Percentiles rank a stretch among this genome's conserved stretches.
Conservation (phyloP, 2,329 filamentous ascomycete species). For the Monosporascus sp. region DNA sequence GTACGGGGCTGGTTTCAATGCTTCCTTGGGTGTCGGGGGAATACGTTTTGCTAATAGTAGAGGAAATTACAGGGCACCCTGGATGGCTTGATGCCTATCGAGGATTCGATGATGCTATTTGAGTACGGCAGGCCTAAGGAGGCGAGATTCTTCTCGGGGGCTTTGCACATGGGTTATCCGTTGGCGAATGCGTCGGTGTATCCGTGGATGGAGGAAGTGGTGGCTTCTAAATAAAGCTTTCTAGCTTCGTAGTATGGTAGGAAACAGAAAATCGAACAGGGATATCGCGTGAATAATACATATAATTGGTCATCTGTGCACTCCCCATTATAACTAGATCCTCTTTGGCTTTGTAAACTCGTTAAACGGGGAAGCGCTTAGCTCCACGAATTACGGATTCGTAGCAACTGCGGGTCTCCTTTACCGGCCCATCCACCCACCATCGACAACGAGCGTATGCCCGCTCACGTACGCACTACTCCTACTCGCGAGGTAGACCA, state of each 20-base stretch:
- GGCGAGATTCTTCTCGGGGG: conserved; percentile 55
- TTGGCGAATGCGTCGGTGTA: conserved; percentile 51
- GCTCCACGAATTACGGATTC: not conserved
- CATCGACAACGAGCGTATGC: conserved; percentile 77
- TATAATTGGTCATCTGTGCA: too few relatives aligned
- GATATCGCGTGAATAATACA: too few relatives aligned
- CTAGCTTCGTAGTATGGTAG: too few relatives aligned
- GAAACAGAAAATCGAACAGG: too few relatives aligned
- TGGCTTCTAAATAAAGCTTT: conserved; percentile 26
- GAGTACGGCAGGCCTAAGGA: conserved; percentile 63
- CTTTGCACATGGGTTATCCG: conserved; percentile 65
- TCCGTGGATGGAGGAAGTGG: conserved; percentile 56
- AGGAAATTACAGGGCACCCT: conserved; percentile 43
- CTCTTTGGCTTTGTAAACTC: too few relatives aligned
- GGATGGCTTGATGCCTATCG: conserved; percentile 63
- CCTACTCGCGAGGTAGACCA: conserved; percentile 69
- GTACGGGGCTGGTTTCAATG: too few relatives aligned
- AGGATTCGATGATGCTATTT: conserved; percentile 60
- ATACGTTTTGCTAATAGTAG: conserved; percentile 1
- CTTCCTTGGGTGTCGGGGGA: not conserved
- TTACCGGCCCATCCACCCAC: conserved; percentile 86
- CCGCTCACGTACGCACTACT: conserved; percentile 76
- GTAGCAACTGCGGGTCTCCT: not conserved
- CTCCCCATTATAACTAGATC: too few relatives aligned
- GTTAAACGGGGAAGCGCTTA: conserved; percentile 6